Percentiles rank a stretch among this genome's conserved stretches.
Evolutionary conservation across 1,139 yeast genomes (phyloP).

Genomic region (Zhuliangozyma blackwelliae): DNA sequence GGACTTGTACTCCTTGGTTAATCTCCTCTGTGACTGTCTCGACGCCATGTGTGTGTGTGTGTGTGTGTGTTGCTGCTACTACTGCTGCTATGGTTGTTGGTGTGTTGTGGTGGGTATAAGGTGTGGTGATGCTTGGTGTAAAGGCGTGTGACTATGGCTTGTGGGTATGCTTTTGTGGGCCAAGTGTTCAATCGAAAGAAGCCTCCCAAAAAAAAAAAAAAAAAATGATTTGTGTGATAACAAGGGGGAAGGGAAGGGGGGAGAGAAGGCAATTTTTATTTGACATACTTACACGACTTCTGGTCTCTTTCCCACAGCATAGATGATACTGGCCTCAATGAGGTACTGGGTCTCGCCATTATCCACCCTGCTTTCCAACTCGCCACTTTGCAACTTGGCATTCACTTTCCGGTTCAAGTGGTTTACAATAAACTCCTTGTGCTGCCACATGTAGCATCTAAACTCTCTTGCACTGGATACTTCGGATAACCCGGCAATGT

Average conservation of each 20-base stretch:
- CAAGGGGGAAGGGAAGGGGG: too few species aligned
- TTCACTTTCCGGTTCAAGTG: constrained; percentile 18
- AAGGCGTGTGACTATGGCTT: too few species aligned
- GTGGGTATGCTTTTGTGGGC: too few species aligned
- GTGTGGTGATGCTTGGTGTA: too few species aligned
- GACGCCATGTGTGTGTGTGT: constrained; percentile 36
- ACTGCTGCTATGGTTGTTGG: too few species aligned
- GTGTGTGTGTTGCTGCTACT: background rate
- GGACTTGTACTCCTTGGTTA: constrained; percentile 75
- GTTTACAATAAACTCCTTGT: constrained; percentile 17
- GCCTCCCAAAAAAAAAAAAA: too few species aligned
- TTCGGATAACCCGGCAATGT: constrained; percentile 19
- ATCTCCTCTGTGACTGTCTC: constrained; percentile 45
- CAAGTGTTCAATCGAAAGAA: too few species aligned
- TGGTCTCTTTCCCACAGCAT: constrained; percentile 23
- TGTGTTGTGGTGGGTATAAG: too few species aligned
- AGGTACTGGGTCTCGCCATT: constrained; percentile 13
- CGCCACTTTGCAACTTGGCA: constrained; percentile 15
- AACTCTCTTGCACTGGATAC: constrained; percentile 21
- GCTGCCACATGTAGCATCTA: constrained; percentile 22
- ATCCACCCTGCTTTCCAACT: constrained; percentile 11
- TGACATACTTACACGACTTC: background rate
- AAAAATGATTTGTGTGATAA: too few species aligned
- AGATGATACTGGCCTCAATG: constrained; percentile 19
- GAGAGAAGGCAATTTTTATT: background rate